Evolutionary conservation across 2,329 filamentous ascomycete genomes (phyloP).

Genomic region (Keithomyces neogunnii): DNA sequence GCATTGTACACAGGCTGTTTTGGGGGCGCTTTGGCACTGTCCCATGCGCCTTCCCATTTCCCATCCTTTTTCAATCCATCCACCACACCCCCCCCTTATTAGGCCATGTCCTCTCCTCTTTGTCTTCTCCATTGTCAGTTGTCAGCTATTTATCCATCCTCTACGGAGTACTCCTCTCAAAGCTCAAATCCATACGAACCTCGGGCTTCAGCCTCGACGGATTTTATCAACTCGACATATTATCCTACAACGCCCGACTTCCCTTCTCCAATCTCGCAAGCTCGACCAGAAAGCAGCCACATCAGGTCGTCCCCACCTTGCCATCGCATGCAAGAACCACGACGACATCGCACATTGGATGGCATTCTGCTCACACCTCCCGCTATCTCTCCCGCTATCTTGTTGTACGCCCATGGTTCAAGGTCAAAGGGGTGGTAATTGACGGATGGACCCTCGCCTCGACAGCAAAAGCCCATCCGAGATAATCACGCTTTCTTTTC

Average conservation of each 20-base stretch:
- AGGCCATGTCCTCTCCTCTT: neutral
- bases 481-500: neutral
- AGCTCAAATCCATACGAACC: neutral
- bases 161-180: neutral
- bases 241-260: too few species aligned
- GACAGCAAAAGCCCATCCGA: neutral
- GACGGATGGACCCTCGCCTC: neutral
- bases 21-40: too few species aligned
- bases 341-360: neutral
- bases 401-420: neutral
- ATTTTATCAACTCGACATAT: neutral
- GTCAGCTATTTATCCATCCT: too few species aligned
- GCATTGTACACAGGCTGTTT: neutral
- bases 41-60: neutral
- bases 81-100: neutral
- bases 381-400: neutral
- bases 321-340: neutral
- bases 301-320: neutral
- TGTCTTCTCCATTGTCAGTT: neutral
- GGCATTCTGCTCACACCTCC: neutral
- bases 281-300: neutral
- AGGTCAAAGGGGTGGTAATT: neutral
- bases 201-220: neutral
- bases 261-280: neutral
- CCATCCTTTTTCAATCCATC: conserved; percentile 1